These are phyloP conservation scores for grape (Vitis vinifera) DNA, from an alignment of 164 flowering plant genomes.

Conservation along the genomic window DNA sequence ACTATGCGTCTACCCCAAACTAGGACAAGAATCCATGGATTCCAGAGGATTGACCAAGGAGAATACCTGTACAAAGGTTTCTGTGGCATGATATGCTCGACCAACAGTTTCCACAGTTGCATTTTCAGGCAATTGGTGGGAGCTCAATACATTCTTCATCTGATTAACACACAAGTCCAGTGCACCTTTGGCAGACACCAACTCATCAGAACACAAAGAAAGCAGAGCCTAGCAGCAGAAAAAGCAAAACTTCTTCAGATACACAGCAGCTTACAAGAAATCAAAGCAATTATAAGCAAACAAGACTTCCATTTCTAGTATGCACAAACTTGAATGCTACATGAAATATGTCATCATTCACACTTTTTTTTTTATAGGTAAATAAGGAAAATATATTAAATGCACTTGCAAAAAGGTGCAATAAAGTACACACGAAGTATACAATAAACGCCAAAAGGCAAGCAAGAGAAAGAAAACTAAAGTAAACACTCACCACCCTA, in stretches of 20 bases:
- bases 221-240: conserved; percentile 71
- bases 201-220: conserved; percentile 86
- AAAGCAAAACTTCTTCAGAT: conserved; percentile 13
- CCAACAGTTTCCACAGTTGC: conserved; percentile 92
- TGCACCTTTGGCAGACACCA: conserved; percentile 82
- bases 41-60: conserved; percentile 3
- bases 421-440: too few species aligned
- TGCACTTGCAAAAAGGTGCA: too few species aligned
- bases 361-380: neutral
- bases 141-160: conserved; percentile 81
- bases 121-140: conserved; percentile 77
- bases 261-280: neutral
- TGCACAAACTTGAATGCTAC: neutral
- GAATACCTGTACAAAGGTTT: conserved; percentile 88
- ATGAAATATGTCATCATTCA: neutral
- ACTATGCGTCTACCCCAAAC: too few species aligned
- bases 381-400: too few species aligned
- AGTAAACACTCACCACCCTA: too few species aligned
- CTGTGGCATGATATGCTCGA: conserved; percentile 95
- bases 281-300: neutral
- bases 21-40: neutral
- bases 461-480: too few species aligned
- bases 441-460: too few species aligned
- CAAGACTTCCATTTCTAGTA: neutral
- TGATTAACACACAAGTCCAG: conserved; percentile 80